Base-by-base conservation (phyloP, 306 rosid species). In the Nissolia schottii region DNA sequence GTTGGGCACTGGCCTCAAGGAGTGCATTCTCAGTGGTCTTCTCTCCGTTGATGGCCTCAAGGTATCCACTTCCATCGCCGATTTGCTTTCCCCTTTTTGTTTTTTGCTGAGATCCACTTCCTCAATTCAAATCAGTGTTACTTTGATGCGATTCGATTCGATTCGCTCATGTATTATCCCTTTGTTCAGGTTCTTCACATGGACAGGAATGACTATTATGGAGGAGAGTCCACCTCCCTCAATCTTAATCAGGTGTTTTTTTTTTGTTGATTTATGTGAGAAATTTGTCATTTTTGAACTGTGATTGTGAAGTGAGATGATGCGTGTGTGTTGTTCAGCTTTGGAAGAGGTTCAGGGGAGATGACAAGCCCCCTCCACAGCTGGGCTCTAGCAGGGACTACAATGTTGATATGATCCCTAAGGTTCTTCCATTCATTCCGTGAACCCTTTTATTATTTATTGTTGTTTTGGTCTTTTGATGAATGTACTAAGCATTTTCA, bases 31-130 rank as follows among this genome's bases (percentile, higher is more conserved):
- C 80, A 91, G 99, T 28, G 97, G 99, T 55, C 99, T 94, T 91
- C 97, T 94, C 84, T 94, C 99, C 67, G 99, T 94, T 19, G 97
- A 94, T 80, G 93, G 99, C 77, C 97, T 94, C 79, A 94, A 94
- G 97, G 99, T 87, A 23, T 2, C 18, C 31, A 0, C 34, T 3
- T 8, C 31, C 1, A 24, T 6, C 29, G 5, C 4, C 41, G 24
- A 34, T 7, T 56, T 12, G 0, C 35, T 22, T 6, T n/a, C 2
- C 3, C 15, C 0, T 11, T 38, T 4, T 32, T 18, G 16, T 22
- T 34, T 34, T 45, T 45, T 1, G 18, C 51, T 45, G 20, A 28
- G 66, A 71, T 78, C 73, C 66, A 62, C 23, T 5, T 45, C 11
- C 9, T 45, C 53, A 2, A 2, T 16, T 49, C 27, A 49, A 20